Base-by-base conservation (phyloP, 2,329 filamentous ascomycete species). In the Fusarium mangiferae region DNA sequence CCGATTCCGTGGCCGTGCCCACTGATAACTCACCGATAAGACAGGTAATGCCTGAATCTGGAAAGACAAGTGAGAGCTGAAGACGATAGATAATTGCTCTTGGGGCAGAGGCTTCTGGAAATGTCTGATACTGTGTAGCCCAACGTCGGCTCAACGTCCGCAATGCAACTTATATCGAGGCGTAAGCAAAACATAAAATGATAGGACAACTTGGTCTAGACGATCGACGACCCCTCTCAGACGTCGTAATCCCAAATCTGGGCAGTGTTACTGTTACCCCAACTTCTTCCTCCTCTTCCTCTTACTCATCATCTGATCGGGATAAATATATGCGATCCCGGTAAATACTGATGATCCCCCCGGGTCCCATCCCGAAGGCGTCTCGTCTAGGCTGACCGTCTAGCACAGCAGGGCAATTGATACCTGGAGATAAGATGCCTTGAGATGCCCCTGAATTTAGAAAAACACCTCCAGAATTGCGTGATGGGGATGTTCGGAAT, bases 251-350 rank as follows among this genome's bases (percentile, higher is more conserved):
- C 38, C 28, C 17, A 36, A 17, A 12, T 12, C 49, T 48, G 24
- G 24, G 49, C 51, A 18, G 46, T 35, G 12, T 41, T 54, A 65
- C 42, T 35, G 10, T 36, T 57, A 69, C 54, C 35, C 38, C 58
- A 41, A 65, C 33, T 52, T 28, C 36, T 28, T 65, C 38, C 44
- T 30, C 36, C 28, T 65, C 38, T 44, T 35, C 33, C 54, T 63
- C 39, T 66, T 58, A 51, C 33, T 38, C 62, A 74, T 74, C 71
- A 72, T 74, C 57, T 73, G 71, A 74, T 74, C 67, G 71, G 71
- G 64, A 71, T 46, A 54, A 42, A 33, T 44, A 60, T 24, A 48
- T 41, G 45, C 26, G 28, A 24, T 49, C 42, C 71, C 71, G 66
- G 48, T 30, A 65, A 26, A 66, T 55, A 22, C 22, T 54, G 44